Evolutionary conservation across 164 flowering plant genomes (phyloP), one percentile per base, ranked within the genome.

Genomic region (Vitis cinerea): DNA sequence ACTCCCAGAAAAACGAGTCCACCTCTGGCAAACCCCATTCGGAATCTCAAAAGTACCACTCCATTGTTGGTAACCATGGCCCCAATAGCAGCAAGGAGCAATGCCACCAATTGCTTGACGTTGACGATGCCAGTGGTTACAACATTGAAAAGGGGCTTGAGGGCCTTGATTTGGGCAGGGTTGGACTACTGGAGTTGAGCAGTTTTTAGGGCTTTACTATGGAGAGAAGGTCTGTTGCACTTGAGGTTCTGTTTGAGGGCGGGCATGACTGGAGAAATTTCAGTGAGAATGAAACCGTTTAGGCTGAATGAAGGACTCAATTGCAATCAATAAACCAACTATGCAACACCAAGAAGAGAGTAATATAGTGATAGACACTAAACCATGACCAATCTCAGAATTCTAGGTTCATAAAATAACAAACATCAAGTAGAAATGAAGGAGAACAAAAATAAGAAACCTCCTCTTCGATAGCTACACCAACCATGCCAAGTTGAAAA

Each of bases 61-160:
- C 97, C 97, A 29, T 82, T 71, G 10, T 86, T 83, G 49, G 77
- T 72, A 56, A 91, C 84, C 50, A 93, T 76, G 16, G 75, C 61
- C 71, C 76, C 88, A 97, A 95, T 95, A 19, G 96, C 85, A 12
- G 64, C 58, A 23, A 93, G 71, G 47, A 93, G 79, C 27, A 76
- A 78, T 15, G 64, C 77, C 23, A 87, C 98, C 0, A 79, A 64
- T 61, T 93, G 92, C 77, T 91, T 92, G 11, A 95, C 81, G 65
- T 95, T 93, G 6, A 95, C 99, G 10, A 95, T 94, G 64, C 92
- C 99, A 5, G 99, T 76, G 14, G 98, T 53, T 11, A 95, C 98
- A 11, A 88, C 57, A 63, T 93, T 96, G 69, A 93, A 95, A 0
- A 93, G 96, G 16, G 91, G 91, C 16, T 77, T 79, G 37, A 87